Conservation (phyloP, 768 basidiomycete genomes). For the Podaxis sp. region DNA sequence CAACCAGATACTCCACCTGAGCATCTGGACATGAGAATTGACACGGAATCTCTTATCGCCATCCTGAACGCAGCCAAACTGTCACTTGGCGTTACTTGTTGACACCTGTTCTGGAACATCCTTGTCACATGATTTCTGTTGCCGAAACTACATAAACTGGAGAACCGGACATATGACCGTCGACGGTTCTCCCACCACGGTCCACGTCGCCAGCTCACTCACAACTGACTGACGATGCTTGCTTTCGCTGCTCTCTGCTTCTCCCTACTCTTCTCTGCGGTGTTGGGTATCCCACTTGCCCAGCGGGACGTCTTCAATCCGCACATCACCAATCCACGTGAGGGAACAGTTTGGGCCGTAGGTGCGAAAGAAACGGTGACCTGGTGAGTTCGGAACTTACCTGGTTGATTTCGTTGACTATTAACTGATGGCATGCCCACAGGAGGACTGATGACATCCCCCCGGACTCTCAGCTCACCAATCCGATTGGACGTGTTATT, state of each 20-base stretch:
- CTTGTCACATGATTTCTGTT: constrained; percentile 16
- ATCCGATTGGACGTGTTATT: constrained; percentile 47
- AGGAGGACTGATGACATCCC: constrained; percentile 55
- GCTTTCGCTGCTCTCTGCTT: constrained; percentile 28
- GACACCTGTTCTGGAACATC: constrained; percentile 5
- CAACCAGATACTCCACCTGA: neutral
- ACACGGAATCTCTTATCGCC: neutral
- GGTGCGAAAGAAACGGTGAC: constrained; percentile 48
- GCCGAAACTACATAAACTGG: constrained; percentile 24
- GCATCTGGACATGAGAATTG: constrained; percentile 3
- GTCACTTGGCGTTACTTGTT: constrained; percentile 9
- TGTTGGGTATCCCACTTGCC: constrained; percentile 37
- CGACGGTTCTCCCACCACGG: constrained; percentile 19
- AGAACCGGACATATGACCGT: constrained; percentile 20
- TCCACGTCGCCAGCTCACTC: constrained; percentile 18
- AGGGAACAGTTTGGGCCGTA: constrained; percentile 47
- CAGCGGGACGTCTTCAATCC: constrained; percentile 50
- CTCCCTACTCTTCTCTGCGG: constrained; percentile 28
- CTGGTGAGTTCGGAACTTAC: constrained; percentile 41
- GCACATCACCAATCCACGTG: constrained; percentile 46
- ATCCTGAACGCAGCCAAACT: neutral
- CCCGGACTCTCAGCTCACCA: constrained; percentile 44
- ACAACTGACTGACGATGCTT: constrained; percentile 24
- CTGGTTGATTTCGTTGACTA: neutral
- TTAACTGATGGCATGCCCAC: neutral